Evolutionary conservation across 202 grass and related monocot genomes (phyloP).

Genomic region (Hordeum pubiflorum): DNA sequence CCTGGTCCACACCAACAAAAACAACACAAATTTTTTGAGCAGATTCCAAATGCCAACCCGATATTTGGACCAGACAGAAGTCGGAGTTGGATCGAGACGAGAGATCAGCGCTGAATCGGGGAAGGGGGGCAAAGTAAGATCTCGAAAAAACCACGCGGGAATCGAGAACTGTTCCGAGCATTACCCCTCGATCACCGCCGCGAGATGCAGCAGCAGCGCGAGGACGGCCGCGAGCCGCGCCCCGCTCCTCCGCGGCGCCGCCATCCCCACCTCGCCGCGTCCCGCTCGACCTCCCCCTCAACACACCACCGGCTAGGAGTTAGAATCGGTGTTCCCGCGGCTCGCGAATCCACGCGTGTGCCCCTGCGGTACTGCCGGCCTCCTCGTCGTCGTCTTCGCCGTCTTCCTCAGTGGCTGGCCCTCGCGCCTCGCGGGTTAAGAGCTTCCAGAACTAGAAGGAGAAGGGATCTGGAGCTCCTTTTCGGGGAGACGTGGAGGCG

Average conservation of each 20-base stretch:
- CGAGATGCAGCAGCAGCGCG: conserved; percentile 36
- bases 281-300: background rate
- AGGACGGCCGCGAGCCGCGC: conserved; percentile 29
- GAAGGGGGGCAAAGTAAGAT: background rate
- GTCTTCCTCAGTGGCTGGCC: background rate
- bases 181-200: conserved; percentile 39
- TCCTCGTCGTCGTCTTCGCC: background rate
- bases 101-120: no score
- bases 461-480: background rate
- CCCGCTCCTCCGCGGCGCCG: conserved; percentile 22
- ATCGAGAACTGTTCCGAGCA: background rate
- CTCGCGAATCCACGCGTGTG: background rate
- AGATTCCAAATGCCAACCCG: background rate
- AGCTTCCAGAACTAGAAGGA: conserved; percentile 34
- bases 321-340: background rate
- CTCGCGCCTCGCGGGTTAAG: conserved; percentile 6
- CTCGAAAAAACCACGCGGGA: background rate
- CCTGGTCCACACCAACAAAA: conserved; percentile 28
- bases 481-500: conserved; percentile 25
- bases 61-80: background rate
- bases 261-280: conserved; percentile 31
- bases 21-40: background rate
- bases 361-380: background rate
- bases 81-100: no score
- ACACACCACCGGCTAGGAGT: background rate